Percentiles rank a stretch among this genome's conserved stretches.
phyloP scores from a whole-genome alignment of 2,329 filamentous ascomycete species.

The Ophiostoma tasmaniense region DNA sequence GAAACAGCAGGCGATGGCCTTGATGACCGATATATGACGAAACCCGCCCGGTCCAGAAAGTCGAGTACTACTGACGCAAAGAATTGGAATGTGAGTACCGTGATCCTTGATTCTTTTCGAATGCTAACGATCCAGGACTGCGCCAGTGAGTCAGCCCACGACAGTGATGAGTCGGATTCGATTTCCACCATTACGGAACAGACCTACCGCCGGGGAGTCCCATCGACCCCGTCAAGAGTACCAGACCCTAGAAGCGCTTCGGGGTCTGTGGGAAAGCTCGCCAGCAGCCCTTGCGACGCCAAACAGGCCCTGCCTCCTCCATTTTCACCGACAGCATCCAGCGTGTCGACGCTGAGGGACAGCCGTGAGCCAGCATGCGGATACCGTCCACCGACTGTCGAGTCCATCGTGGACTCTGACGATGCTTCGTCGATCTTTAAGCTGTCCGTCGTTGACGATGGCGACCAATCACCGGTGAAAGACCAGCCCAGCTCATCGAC shows the following conservation, averaged over 20 bases:
- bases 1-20: not conserved
- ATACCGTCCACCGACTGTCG: slow-evolving; percentile 17
- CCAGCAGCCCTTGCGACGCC: no score
- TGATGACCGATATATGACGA: not conserved
- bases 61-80: not conserved
- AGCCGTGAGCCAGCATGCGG: not conserved
- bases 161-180: not conserved
- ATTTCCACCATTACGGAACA: not conserved
- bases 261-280: not conserved
- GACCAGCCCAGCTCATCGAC: not conserved
- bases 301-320: not conserved
- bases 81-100: not conserved
- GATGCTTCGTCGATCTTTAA: not conserved
- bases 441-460: not conserved
- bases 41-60: not conserved
- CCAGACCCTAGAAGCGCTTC: not conserved
- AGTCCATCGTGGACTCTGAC: slow-evolving; percentile 17
- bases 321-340: not conserved
- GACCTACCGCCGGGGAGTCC: not conserved
- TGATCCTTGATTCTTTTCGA: not conserved
- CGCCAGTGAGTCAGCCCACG: not conserved
- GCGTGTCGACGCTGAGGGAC: not conserved
- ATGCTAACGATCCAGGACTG: not conserved
- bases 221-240: not conserved
- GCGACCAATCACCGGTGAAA: not conserved